Evolutionary conservation across 768 basidiomycete species (phyloP).

Genomic region (Lyophyllum semitale): DNA sequence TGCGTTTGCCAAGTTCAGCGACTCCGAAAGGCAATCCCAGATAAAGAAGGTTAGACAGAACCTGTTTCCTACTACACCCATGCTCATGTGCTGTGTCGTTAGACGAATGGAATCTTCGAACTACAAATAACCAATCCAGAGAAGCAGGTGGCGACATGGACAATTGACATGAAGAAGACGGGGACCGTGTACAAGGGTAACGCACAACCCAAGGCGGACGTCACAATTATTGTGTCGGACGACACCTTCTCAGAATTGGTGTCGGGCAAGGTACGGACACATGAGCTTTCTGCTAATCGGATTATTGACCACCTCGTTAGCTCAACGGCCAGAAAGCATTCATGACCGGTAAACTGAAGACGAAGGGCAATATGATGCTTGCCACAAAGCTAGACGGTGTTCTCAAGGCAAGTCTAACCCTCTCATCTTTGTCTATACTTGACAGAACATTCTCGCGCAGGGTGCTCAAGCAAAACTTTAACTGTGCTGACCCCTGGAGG

Average conservation of each 20-base stretch:
- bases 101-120: constrained; percentile 91
- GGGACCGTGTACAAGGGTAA: constrained; percentile 76
- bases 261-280: constrained; percentile 57
- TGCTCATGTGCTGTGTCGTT: not conserved
- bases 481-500: constrained; percentile 6
- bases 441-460: constrained; percentile 21
- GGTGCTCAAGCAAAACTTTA: constrained; percentile 49
- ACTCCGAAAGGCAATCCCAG: constrained; percentile 64
- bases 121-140: constrained; percentile 74
- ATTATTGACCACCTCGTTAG: constrained; percentile 34
- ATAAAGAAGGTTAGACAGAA: constrained; percentile 65
- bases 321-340: constrained; percentile 93
- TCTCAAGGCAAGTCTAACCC: constrained; percentile 60
- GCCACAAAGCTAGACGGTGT: constrained; percentile 88
- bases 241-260: constrained; percentile 75
- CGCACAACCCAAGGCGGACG: constrained; percentile 76
- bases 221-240: constrained; percentile 78
- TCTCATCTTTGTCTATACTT: not conserved
- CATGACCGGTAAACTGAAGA: constrained; percentile 94
- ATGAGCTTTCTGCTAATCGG: not conserved
- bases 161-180: constrained; percentile 89
- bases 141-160: constrained; percentile 79
- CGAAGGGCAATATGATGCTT: constrained; percentile 91
- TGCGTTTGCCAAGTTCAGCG: constrained; percentile 54
- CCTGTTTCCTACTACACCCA: not conserved